Base-by-base conservation (phyloP, 768 basidiomycete genomes). In the Auricularia auricula-judae region DNA sequence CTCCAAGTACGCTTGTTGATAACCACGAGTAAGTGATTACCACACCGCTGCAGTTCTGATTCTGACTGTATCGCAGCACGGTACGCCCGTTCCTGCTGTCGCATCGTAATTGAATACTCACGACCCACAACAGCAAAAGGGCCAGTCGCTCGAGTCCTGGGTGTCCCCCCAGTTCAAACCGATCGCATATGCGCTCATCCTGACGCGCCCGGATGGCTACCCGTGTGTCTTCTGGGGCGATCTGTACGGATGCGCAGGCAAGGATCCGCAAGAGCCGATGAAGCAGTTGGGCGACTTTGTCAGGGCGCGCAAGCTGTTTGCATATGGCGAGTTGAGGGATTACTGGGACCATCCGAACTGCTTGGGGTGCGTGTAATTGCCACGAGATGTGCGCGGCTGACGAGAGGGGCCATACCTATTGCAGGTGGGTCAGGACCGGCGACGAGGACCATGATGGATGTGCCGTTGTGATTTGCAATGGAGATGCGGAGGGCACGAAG, bases 71-170 rank as follows among this genome's bases (percentile, higher is more conserved):
- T 18, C 18, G 18, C 10, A 10, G 18, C 43, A 44, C 18, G 43
- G 11, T 18, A 11, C 11, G 39, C 18, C 53, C 47, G 11, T 65
- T 29, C 65, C 64, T 35, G 42, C 65, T 42, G 62, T 66, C 89
- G 88, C 67, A 90, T 88, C 70, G 88, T 89, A 76, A 76, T 72
- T 70, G 10, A 60, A 35, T 18, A 35, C 29, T 18, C 3, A 16
- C 5, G 3, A 16, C 7, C 14, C 18, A 23, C 59, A 16, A 8
- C 12, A 65, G 47, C 68, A 69, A 65, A 51, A 66, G 29, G 68
- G 68, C 7, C 68, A 69, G 43, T 53, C 66, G 35, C 66, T 69
- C 23, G 65, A 67, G 60, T 67, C 66, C 54, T 69, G 66, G 51
- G 67, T 69, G 12, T 56, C 66, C 1, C 33, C 63, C 5, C 66